Evolutionary conservation across 306 rosid genomes (phyloP), one percentile per base, ranked within the genome.

Genomic region (Hippophae tibetana): DNA sequence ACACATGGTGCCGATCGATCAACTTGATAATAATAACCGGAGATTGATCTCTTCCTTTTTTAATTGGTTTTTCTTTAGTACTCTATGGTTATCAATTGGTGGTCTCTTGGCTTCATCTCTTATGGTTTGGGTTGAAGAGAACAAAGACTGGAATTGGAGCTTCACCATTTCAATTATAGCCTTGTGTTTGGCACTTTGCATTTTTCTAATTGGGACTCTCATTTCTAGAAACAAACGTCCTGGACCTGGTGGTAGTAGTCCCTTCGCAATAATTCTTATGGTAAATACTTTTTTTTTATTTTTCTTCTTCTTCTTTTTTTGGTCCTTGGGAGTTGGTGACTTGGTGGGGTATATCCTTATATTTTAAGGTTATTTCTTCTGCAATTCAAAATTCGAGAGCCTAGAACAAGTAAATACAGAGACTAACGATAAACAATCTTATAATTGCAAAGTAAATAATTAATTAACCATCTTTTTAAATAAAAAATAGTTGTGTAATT

Each of bases 1-100:
- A 57, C 80, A 54, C 78, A 79, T 46, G 84, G 84, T 10, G 84
- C 78, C 7, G 78, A 75, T 61, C 80, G 78, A 75, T 61, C 80
- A 75, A 52, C 68, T 75, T 5, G 80, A 72, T 41, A 64, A 45
- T 49, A 44, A 44, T 18, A 71, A 79, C 13, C 69, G 58, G 54
- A 42, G 57, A 12, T 72, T 64, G 6, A 65, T 79, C 41, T 64
- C 84, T 13, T 56, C 71, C 47, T 75, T 64, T 78, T 79, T 79
- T 76, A 75, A 58, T 25, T 79, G 78, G 80, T 72, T 65, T 56
- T 75, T 72, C 65, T 71, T 66, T 68, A 61, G 70, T 43, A 0
- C 18, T 18, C 5, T 79, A 1, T 60, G 68, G 48, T 25, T 18
- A 18, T 18, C 18, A 18, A 18, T 47, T 0, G 78, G 76, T 9